Conservation (phyloP, 345 rosid genomes). For the Eutrema heterophyllum region DNA sequence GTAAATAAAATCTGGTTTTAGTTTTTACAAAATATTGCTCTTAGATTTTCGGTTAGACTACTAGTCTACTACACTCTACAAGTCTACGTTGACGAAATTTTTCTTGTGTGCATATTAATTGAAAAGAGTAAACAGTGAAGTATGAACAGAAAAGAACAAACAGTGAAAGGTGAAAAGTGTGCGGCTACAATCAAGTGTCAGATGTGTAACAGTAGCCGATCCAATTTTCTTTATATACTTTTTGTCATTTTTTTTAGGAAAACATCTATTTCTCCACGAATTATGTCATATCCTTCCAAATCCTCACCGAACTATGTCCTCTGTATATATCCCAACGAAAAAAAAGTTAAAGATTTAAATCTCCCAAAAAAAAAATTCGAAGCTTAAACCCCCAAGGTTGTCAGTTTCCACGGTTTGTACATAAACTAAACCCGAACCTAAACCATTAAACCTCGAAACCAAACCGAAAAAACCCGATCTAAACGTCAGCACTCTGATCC, state of each 20-base stretch:
- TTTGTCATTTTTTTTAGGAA: background rate
- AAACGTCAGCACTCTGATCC: too few species aligned
- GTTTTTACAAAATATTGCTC: background rate
- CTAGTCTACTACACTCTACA: background rate
- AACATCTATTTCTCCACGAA: too few species aligned
- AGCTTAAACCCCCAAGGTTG: too few species aligned
- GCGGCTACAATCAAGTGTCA: background rate
- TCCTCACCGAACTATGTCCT: too few species aligned
- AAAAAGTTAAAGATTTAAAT: too few species aligned
- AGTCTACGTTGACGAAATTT: background rate
- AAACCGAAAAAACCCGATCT: too few species aligned
- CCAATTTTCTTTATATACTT: background rate
- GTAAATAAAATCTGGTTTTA: background rate
- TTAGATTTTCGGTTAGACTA: background rate
- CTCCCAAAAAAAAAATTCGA: too few species aligned
- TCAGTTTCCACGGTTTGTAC: too few species aligned
- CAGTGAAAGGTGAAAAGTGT: background rate
- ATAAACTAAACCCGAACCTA: too few species aligned
- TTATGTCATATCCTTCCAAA: too few species aligned
- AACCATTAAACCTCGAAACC: too few species aligned
- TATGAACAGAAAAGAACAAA: background rate
- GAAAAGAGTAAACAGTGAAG: background rate
- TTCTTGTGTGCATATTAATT: background rate
- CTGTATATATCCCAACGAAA: too few species aligned
- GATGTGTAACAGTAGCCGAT: background rate